A percentile compares a stretch with the other conserved stretches of the same genome.
Evolutionary conservation across 805 yeast species (phyloP).

Genomic region (Ogataea glucozyma): DNA sequence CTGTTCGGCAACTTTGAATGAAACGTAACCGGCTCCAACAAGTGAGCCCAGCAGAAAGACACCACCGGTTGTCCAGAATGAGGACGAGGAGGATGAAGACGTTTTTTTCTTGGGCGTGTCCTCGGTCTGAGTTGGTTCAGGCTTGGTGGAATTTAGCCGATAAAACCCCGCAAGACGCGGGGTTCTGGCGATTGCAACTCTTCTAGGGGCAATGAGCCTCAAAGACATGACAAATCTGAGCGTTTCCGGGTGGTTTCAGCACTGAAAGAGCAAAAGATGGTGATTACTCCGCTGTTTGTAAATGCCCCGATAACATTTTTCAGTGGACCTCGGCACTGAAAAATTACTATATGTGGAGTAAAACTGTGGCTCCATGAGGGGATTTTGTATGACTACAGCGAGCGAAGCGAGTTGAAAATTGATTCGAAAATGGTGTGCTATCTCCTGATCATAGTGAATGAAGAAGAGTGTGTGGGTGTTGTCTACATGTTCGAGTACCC

Average conservation of each 20-base stretch:
- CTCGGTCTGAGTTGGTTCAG: background rate
- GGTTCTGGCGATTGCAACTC: background rate
- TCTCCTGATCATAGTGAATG: too few species aligned
- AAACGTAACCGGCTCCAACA: constrained; percentile 29
- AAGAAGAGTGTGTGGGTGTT: too few species aligned
- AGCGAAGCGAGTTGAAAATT: too few species aligned
- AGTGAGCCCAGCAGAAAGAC: constrained; percentile 27
- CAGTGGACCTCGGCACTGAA: too few species aligned
- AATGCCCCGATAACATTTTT: too few species aligned
- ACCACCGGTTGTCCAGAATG: constrained; percentile 18
- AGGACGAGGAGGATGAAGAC: constrained; percentile 7
- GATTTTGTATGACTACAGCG: background rate
- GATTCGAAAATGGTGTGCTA: too few species aligned
- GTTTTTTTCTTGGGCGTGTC: background rate
- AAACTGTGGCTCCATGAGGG: constrained; percentile 8
- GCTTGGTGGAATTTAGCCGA: constrained; percentile 8
- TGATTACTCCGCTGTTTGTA: too few species aligned
- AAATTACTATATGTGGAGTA: too few species aligned
- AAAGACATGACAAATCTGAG: too few species aligned
- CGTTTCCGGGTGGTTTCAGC: too few species aligned
- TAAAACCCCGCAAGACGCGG: background rate
- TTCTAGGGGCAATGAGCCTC: background rate
- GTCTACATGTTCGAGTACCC: too few species aligned
- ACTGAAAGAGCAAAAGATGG: too few species aligned
- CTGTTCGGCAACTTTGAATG: constrained; percentile 25